Percentiles rank a stretch among this genome's conserved stretches.
phyloP scores from a whole-genome alignment of 148 eudicot species.

The Chenopodium suecicum region DNA sequence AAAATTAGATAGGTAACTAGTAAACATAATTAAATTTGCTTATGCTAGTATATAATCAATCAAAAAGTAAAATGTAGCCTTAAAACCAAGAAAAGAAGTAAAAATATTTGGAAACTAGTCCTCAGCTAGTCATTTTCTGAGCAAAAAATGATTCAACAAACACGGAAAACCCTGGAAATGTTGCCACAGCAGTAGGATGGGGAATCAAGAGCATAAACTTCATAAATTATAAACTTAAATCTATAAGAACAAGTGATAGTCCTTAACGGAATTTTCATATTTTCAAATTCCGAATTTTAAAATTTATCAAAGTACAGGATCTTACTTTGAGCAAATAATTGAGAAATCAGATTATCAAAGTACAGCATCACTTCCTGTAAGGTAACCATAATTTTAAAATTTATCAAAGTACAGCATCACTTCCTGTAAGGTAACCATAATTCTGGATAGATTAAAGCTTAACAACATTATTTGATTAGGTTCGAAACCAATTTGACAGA shows the following conservation, averaged over 20 bases:
- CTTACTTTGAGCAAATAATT: slow-evolving; percentile 51
- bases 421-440: slow-evolving; percentile 93
- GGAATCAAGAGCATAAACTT: no score
- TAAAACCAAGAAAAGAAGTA: neutral
- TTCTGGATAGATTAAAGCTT: slow-evolving; percentile 45
- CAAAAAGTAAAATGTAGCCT: neutral
- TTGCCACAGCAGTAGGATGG: neutral
- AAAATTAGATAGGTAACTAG: neutral
- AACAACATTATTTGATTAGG: neutral
- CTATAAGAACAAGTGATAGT: neutral
- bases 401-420: slow-evolving; percentile 67
- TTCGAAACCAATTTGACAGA: neutral
- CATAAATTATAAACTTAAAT: no score
- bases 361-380: slow-evolving; percentile 42
- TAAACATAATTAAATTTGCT: neutral
- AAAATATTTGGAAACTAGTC: neutral
- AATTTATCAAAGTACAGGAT: no score
- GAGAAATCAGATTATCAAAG: slow-evolving; percentile 45
- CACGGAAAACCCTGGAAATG: neutral
- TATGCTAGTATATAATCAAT: neutral
- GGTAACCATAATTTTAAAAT: no score
- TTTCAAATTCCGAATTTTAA: no score
- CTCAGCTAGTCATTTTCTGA: neutral
- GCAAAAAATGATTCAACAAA: neutral
- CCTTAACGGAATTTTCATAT: slow-evolving; percentile 73